Evolutionary conservation across 179 eudicot genomes (phyloP), one percentile per base, ranked within the genome.

Genomic region (Silene coronaria): DNA sequence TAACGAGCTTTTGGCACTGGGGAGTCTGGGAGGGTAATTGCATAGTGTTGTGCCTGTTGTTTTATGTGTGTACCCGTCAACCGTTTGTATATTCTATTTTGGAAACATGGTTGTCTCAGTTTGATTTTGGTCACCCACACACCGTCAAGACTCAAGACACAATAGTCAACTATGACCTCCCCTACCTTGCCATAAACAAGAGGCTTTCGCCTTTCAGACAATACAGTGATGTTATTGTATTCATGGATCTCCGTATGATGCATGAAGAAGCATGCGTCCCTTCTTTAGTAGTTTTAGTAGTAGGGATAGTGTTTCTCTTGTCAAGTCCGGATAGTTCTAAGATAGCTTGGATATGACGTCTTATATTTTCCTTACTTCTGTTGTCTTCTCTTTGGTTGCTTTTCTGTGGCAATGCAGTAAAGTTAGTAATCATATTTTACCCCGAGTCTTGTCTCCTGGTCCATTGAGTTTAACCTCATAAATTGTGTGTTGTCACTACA

Each of bases 401-500:
- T 70, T 45, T 13, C 38, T 26, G 23, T 26, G 38, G n/a, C n/a
- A 8, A 8, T 2, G 13, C 12, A 10, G 17, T 72, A 30, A 30
- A 5, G 4, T 72, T 16, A 0, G 21, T 42, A n/a, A 0, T 51
- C 16, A 34, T 19, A 16, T 12, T 71, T 51, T 27, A 51, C 62
- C 42, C 5, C 6, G 32, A 67, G 7, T 71, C n/a, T 7, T 34
- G 36, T 27, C 14, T 70, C 5, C 65, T 30, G 26, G 5, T 12
- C 27, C 7, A 30, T 67, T 55, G 64, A 24, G 5, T 48, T 58
- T 5, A 67, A 6, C 32, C 46, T 68, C 42, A 26, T 74, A 1
- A 71, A 36, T 53, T 45, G 19, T 72, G 19, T 73, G 55, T 77
- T 71, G 23, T 67, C 17, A 79, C 24, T 80, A 46, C 76, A 68